Percentiles rank a stretch among this genome's conserved stretches.
phyloP scores from a whole-genome alignment of 345 rosid species.

The Arabidopsis arenosa region DNA sequence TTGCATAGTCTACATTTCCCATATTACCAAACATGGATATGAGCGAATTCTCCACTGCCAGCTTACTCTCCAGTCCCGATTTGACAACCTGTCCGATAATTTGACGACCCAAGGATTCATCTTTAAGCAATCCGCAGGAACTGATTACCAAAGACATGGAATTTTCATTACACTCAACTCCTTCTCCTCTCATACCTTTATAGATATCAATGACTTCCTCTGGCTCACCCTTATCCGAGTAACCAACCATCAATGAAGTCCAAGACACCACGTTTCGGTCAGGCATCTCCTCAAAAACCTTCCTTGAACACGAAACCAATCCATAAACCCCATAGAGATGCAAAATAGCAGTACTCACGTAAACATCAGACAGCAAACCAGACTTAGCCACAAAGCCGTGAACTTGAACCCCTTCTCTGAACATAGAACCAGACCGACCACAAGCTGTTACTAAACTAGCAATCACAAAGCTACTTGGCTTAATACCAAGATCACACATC shows the following conservation, averaged over 20 bases:
- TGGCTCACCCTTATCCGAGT: slow-evolving; percentile 59
- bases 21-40: slow-evolving; percentile 73
- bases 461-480: slow-evolving; percentile 64
- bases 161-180: slow-evolving; percentile 64
- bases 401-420: slow-evolving; percentile 68
- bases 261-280: slow-evolving; percentile 81
- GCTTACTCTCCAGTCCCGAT: slow-evolving; percentile 60
- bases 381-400: slow-evolving; percentile 62
- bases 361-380: slow-evolving; percentile 73
- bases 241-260: slow-evolving; percentile 90
- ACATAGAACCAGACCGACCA: slow-evolving; percentile 67
- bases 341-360: slow-evolving; percentile 79
- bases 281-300: slow-evolving; percentile 84
- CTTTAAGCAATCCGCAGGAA: slow-evolving; percentile 65
- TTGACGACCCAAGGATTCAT: slow-evolving; percentile 61
- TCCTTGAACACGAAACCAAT: slow-evolving; percentile 55
- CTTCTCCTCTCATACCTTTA: slow-evolving; percentile 61
- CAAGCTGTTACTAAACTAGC: slow-evolving; percentile 83
- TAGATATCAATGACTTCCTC: slow-evolving; percentile 57
- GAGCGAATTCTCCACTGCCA: slow-evolving; percentile 74
- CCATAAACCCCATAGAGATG: slow-evolving; percentile 75
- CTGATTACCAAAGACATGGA: slow-evolving; percentile 66
- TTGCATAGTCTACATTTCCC: slow-evolving; percentile 56
- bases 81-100: slow-evolving; percentile 65
- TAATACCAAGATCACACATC: slow-evolving; percentile 52